Evolutionary conservation across 257 asterid genomes (phyloP), one percentile per base, ranked within the genome.

Genomic region (Capsicum chinense): DNA sequence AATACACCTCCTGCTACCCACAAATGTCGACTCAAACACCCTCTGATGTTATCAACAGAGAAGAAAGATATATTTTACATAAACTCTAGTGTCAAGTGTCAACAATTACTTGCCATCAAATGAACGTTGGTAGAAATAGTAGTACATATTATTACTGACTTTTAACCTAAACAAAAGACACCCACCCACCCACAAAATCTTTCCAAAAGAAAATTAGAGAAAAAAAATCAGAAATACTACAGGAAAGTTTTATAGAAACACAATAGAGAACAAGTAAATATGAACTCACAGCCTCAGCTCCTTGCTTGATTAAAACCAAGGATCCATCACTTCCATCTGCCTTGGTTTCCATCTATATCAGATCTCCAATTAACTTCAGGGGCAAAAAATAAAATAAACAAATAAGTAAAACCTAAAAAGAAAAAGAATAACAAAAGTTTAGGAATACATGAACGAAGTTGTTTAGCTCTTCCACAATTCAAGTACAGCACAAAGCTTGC

Each of bases 201-300:
- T 14, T 42, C 9, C 5, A 0, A 82, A n/a, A 13, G 57, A 70
- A 71, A 37, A 13, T 52, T 42, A 58, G 19, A 15, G 42, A 79
- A 37, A 47, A 26, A 12, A 52, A 26, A 62, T 37, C 19, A 12
- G 21, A 67, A 35, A 37, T 67, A 74, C 56, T 9, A 82, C 69
- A 57, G 83, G 37, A 12, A 16, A 39, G 83, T 63, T 42, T 16
- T 39, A 56, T 9, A 50, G 50, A 7, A 57, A 71, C 14, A 81
- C 6, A 56, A 52, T 26, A n/a, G 13, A 26, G 33, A 33, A 60
- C 8, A 17, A 12, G n/a, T 26, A 26, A 76, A 13, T 3, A 7
- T 19, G 44, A 85, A 91, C 98, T 93, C 91, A 94, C 99, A 86
- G 98, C 98, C 83, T 95, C 99, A 79, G 98, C 98, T 6, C 98